Base-by-base conservation (phyloP, 306 rosid genomes). In the Oxytropis ochrocephala region DNA sequence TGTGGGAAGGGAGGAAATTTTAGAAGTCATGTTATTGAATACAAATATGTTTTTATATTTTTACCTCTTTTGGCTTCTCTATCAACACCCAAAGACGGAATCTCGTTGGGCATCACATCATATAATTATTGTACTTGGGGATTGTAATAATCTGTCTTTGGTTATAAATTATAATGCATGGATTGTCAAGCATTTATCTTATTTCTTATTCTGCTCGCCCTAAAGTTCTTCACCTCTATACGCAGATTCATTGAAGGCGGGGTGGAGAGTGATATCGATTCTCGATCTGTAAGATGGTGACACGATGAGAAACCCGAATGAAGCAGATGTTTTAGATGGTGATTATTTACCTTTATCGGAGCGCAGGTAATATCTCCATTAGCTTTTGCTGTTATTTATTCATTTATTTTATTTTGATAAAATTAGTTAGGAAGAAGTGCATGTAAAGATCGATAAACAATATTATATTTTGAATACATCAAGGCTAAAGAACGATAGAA, bases 201-300 rank as follows among this genome's bases (percentile, higher is more conserved):
- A 11, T 30, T 16, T 80, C 58, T 58, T 35, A 56, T 80, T 57
- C 49, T 48, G n/a, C 44, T 49, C 58, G 16, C 46, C 53, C 59
- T 13, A 50, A 51, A 39, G 54, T 11, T 75, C n/a, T 62, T 81
- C 35, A 70, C 74, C 12, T 59, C 64, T 44, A 51, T 73, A 9
- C 79, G 78, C 87, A 88, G 96, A n/a, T 84, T 83, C 76, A 75
- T 88, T 78, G 96, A 91, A 82, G 86, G 81, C 2, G 76, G 41
- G 54, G 75, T 42, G 7, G 96, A 82, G 75, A 70, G 27, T 68
- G 85, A 82, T 64, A 16, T 47, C 5, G 72, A 82, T 79, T 84
- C 86, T 70, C n/a, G 80, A 77, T 56, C 78, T 66, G 69, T 94
- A 90, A 76, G 91, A 46, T 67, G 72, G 11, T 27, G 86, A 77